Evolutionary conservation across 176 grass and related monocot species (phyloP), one percentile per base, ranked within the genome.

Genomic region (Aegilops longissima): DNA sequence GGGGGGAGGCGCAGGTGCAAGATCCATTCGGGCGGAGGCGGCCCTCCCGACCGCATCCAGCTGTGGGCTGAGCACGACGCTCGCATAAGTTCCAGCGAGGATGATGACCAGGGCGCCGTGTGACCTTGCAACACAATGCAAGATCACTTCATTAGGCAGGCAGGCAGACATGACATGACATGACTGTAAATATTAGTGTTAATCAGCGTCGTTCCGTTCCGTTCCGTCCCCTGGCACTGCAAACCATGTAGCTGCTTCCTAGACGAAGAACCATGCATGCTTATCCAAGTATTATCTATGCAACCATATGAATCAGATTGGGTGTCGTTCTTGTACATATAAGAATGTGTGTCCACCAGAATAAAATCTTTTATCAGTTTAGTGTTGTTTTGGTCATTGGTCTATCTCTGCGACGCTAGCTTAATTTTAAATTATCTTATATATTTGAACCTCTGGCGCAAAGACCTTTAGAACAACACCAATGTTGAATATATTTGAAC

Each of bases 131-230:
- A 61, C 1, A 30, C 58, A 27, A 65, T 20, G 24, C 79, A 80
- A 31, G 8, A 30, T 66, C 17, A 36, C 31, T 68, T 13, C 39
- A 35, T 20, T 0, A 52, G 42, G 54, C 18, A 58, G 54, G 2
- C 18, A 58, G 18, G 25, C 25, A 25, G 25, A 21, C 54, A 58
- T 58, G 64, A 52, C 44, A 68, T 25, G 25, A 25, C 25, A 25
- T 81, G 42, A 69, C 80, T 82, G 63, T 82, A 69, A 35, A 82
- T 82, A 16, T 8, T 75, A 75, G 42, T 49, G 18, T 34, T 69
- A 49, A 24, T 39, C 62, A 59, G 21, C 29, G 24, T 25, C 25
- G 25, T 25, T 25, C 16, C 16, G 51, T 49, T 29, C 6, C 3
- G 33, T 79, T 20, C 6, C 1, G 18, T 79, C 6, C 38, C n/a